phyloP scores from a whole-genome alignment of 1,284 basidiomycete species.

The Meira nashicola region DNA sequence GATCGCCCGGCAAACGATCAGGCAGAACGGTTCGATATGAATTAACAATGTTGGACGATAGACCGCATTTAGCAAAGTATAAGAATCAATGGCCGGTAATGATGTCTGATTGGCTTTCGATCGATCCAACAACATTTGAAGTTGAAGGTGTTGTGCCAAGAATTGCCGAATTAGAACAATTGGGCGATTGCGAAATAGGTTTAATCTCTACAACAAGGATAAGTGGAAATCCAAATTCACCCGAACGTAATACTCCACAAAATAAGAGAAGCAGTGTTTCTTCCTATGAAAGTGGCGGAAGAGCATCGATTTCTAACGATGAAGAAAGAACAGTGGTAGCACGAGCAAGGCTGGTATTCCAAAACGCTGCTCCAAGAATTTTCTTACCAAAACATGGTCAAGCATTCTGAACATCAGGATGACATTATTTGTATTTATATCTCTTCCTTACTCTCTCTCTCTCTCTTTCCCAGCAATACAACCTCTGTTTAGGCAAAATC shows the following conservation, averaged over 20 bases:
- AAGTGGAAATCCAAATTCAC: neutral
- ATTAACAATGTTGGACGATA: conserved; percentile 36
- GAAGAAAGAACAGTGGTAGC: conserved; percentile 2
- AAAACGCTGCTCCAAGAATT: neutral
- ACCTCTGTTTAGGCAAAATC: neutral
- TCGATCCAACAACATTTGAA: conserved; percentile 38
- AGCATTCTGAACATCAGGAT: neutral
- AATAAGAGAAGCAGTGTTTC: neutral
- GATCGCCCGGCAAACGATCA: conserved; percentile 36
- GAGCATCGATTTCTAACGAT: neutral
- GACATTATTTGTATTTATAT: neutral
- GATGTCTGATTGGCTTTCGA: conserved; percentile 42
- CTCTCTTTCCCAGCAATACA: neutral
- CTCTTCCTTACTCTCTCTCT: neutral
- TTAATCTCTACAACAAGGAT: neutral
- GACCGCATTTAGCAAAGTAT: conserved; percentile 31
- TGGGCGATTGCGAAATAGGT: conserved; percentile 5
- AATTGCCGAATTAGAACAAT: conserved; percentile 5
- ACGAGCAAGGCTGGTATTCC: conserved; percentile 7
- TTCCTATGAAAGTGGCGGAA: neutral
- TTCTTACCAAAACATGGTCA: neutral
- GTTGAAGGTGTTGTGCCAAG: conserved; percentile 35
- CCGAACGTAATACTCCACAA: neutral
- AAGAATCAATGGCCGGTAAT: conserved; percentile 19
- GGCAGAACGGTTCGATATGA: conserved; percentile 29